Evolutionary conservation across 1,139 yeast genomes (phyloP).

Genomic region (Taphrina flavorubra): DNA sequence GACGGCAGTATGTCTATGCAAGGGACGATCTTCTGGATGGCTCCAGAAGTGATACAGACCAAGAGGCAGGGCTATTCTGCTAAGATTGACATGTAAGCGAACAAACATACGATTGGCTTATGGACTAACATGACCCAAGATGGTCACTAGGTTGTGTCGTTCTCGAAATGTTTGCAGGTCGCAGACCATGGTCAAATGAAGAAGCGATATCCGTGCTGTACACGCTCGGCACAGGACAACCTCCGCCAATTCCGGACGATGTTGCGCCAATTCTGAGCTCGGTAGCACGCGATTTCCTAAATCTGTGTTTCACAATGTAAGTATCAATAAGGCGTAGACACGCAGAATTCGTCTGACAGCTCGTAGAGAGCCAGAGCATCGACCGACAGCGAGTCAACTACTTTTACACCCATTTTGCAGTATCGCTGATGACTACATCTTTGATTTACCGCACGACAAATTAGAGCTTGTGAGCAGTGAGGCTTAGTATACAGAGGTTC

Average conservation of each 20-base stretch:
- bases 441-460: constrained; percentile 12
- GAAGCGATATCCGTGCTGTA: constrained; percentile 63
- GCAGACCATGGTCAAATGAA: constrained; percentile 59
- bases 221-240: constrained; percentile 72
- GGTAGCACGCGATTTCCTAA: constrained; percentile 72
- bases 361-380: constrained; percentile 65
- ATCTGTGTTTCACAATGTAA: constrained; percentile 63
- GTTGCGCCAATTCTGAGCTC: constrained; percentile 66
- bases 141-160: constrained; percentile 93
- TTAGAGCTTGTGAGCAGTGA: not conserved
- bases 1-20: constrained; percentile 97
- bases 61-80: constrained; percentile 90
- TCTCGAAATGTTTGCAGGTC: constrained; percentile 82
- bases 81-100: constrained; percentile 62
- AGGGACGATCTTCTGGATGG: constrained; percentile 99
- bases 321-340: not conserved
- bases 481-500: too few species aligned
- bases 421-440: constrained; percentile 10
- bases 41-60: constrained; percentile 94
- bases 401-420: constrained; percentile 67
- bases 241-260: constrained; percentile 95
- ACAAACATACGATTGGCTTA: not conserved
- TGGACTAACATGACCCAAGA: not conserved
- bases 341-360: not conserved
- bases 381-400: constrained; percentile 85